A percentile compares a stretch with the other conserved stretches of the same genome.
Evolutionary conservation across 768 basidiomycete genomes (phyloP).

Genomic region (Lyophyllum shimeji): DNA sequence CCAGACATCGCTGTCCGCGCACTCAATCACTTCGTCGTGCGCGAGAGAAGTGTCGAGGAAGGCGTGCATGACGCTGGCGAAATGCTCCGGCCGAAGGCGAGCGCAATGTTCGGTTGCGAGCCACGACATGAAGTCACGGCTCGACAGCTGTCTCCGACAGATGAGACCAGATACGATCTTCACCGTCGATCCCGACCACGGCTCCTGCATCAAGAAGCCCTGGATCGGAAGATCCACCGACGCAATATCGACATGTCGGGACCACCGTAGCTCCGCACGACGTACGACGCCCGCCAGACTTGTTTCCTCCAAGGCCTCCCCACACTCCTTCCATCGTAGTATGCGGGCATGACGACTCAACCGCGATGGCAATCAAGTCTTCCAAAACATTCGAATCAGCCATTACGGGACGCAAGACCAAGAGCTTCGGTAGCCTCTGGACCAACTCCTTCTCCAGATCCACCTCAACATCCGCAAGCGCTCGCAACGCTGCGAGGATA

Average conservation of each 20-base stretch:
- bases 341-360: constrained; percentile 41
- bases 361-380: constrained; percentile 42
- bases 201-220: constrained; percentile 38
- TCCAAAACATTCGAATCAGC: constrained; percentile 41
- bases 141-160: constrained; percentile 35
- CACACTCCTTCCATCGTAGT: constrained; percentile 27
- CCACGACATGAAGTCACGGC: constrained; percentile 37
- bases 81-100: constrained; percentile 22
- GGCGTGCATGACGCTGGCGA: constrained; percentile 42
- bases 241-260: constrained; percentile 19
- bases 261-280: constrained; percentile 33
- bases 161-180: constrained; percentile 42
- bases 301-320: constrained; percentile 10
- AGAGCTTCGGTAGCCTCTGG: constrained; percentile 34
- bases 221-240: constrained; percentile 25
- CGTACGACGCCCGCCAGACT: constrained; percentile 21
- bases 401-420: constrained; percentile 34
- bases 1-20: constrained; percentile 26
- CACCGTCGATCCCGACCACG: constrained; percentile 45
- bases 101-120: constrained; percentile 29
- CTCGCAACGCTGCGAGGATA: constrained; percentile 35
- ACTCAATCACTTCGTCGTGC: constrained; percentile 6
- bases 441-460: constrained; percentile 25
- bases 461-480: constrained; percentile 17
- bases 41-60: constrained; percentile 42